Evolutionary conservation across 2,329 filamentous ascomycete species (phyloP), one percentile per base, ranked within the genome.

Genomic region (Xylogone sp.): DNA sequence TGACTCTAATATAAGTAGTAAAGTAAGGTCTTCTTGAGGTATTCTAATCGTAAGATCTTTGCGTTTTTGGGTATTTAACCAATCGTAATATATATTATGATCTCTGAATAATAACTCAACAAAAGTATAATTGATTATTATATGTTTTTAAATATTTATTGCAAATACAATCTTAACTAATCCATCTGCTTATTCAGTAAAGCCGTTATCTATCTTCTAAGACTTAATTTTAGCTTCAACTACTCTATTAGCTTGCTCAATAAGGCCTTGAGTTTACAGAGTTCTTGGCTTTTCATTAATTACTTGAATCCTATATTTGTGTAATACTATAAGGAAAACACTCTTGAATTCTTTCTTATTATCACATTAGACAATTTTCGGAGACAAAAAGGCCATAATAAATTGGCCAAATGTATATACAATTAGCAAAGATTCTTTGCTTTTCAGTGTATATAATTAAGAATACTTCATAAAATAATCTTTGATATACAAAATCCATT

Each of bases 391-490:
- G n/a, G 18, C 46, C 45, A 29, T 39, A 46, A 58, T 54, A 21
- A 21, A 56, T 24, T 21, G 7, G 1, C 18, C 42, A 29, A 59
- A 18, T 9, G 18, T 13, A 1, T 49, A 22, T 2, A 51, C 45
- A 44, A 60, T 53, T 43, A 43, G 52, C 6, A 9, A 18, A 12
- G 50, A 19, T 13, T 46, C 8, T 34, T 60, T 60, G 8, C 48
- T 46, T 51, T 54, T 10, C 60, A 42, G 24, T 6, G 51, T 7
- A 48, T 52, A 58, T 21, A 54, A 24, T 21, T 48, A 46, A n/a
- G 51, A 44, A 48, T 52, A 61, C 45, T 60, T 59, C 18, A 43
- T 50, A 21, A 60, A 60, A 21, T 58, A 45, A 53, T 60, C 53
- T 18, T 48, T 48, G 19, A 61, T 55, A 47, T 59, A 39, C 9